Conservation (phyloP, 2,329 filamentous ascomycete genomes). For the Drechslera avenae region DNA sequence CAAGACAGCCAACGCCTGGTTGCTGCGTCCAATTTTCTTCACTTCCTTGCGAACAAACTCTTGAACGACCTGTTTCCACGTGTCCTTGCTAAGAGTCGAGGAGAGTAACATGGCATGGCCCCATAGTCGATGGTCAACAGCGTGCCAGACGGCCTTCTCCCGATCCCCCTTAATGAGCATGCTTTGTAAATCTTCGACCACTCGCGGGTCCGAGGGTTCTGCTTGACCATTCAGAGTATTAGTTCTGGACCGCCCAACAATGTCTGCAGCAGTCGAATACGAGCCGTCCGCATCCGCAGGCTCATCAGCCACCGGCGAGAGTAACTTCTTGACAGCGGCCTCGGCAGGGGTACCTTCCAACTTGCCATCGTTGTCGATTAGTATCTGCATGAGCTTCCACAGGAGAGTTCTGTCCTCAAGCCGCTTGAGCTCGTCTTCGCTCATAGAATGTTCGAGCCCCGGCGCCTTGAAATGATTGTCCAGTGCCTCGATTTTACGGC, state of each 20-base stretch:
- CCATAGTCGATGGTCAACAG: slow-evolving; percentile 92
- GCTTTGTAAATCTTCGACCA: slow-evolving; percentile 73
- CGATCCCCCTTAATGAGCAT: slow-evolving; percentile 79
- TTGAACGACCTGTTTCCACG: slow-evolving; percentile 92
- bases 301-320: slow-evolving; percentile 63
- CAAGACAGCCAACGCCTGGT: slow-evolving; percentile 85
- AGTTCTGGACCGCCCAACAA: slow-evolving; percentile 42
- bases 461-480: slow-evolving; percentile 59
- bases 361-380: slow-evolving; percentile 84
- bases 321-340: slow-evolving; percentile 73
- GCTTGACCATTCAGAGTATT: slow-evolving; percentile 47
- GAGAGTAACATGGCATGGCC: slow-evolving; percentile 94
- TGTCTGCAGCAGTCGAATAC: slow-evolving; percentile 44
- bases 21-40: slow-evolving; percentile 76
- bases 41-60: slow-evolving; percentile 97
- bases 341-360: slow-evolving; percentile 76
- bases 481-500: slow-evolving; percentile 72
- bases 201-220: slow-evolving; percentile 71
- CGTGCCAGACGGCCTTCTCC: slow-evolving; percentile 90
- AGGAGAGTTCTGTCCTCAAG: slow-evolving; percentile 79
- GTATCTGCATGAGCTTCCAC: slow-evolving; percentile 82
- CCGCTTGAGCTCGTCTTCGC: slow-evolving; percentile 68
- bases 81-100: slow-evolving; percentile 70
- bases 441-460: slow-evolving; percentile 57
- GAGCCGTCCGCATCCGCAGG: slow-evolving; percentile 28